These are phyloP conservation scores for Puccinia triticina DNA, from an alignment of 1,284 basidiomycete genomes.

Conservation along the genomic window DNA sequence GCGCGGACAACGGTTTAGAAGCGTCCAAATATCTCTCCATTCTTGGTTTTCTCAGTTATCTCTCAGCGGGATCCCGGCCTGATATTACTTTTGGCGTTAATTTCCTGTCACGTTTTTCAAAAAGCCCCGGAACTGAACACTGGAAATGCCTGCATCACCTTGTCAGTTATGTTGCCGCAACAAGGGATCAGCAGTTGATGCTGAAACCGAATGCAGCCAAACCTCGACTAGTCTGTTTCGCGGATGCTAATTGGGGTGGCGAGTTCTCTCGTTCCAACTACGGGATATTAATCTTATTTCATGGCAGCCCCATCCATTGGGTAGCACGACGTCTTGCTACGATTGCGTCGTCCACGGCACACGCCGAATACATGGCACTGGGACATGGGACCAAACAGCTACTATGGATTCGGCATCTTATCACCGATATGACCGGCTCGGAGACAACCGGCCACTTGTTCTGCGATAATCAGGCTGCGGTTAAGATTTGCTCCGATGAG, in stretches of 20 bases:
- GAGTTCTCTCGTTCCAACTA: neutral
- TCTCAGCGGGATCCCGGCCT: neutral
- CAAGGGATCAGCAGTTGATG: neutral
- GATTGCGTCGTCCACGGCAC: neutral
- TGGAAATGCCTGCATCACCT: neutral
- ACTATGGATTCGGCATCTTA: too few species aligned
- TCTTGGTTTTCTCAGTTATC: neutral
- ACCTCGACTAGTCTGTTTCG: neutral
- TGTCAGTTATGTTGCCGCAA: neutral
- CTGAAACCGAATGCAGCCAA: neutral
- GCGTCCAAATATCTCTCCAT: neutral
- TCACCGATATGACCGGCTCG: neutral
- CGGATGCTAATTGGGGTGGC: too few species aligned
- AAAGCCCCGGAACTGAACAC: neutral
- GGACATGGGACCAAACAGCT: too few species aligned
- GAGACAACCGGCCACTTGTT: neutral
- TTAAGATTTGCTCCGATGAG: neutral
- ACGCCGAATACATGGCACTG: too few species aligned
- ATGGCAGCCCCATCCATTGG: neutral
- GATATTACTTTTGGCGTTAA: neutral
- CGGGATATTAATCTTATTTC: neutral
- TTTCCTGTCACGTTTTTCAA: neutral
- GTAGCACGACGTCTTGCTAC: neutral
- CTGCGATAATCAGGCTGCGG: conserved; percentile 21
- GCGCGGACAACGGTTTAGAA: too few species aligned